Conservation (phyloP, 164 flowering plant genomes). For the Tetracentron sinense region DNA sequence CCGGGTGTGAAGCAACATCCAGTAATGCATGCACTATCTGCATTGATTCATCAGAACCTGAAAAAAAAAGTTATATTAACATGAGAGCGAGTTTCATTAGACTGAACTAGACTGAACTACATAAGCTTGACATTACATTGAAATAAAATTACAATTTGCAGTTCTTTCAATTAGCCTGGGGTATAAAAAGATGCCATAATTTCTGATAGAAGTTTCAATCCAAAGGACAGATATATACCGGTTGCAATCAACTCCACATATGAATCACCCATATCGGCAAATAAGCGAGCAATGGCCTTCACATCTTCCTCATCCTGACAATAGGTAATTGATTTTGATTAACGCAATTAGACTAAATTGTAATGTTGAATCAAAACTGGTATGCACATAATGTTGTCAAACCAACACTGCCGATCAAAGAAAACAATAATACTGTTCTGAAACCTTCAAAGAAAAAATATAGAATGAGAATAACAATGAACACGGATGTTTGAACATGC, state of each 20-base stretch:
- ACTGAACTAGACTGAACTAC: background rate
- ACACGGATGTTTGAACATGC: too few relatives aligned
- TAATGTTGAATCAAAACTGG: too few relatives aligned
- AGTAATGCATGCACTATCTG: too few relatives aligned
- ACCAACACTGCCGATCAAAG: too few relatives aligned
- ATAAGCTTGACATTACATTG: too few relatives aligned
- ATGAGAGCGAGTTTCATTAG: background rate
- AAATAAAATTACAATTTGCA: slow-evolving; percentile 7
- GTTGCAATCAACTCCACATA: slow-evolving; percentile 93
- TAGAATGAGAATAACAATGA: background rate
- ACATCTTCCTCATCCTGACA: slow-evolving; percentile 96
- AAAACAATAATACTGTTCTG: too few relatives aligned
- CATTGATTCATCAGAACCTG: slow-evolving; percentile 69
- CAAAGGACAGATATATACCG: slow-evolving; percentile 40
- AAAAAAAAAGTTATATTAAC: slow-evolving; percentile 6
- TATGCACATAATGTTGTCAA: background rate
- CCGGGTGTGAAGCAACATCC: too few relatives aligned
- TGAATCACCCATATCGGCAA: slow-evolving; percentile 98
- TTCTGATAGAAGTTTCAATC: background rate
- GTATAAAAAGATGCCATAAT: background rate
- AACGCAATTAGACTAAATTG: too few relatives aligned
- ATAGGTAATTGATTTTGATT: too few relatives aligned
- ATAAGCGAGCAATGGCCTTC: slow-evolving; percentile 91
- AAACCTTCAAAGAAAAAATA: too few relatives aligned
- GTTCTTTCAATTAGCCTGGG: background rate